These are phyloP conservation scores for Hymenoscyphus linearis DNA, from an alignment of 2,329 filamentous ascomycete genomes.

Conservation along the genomic window DNA sequence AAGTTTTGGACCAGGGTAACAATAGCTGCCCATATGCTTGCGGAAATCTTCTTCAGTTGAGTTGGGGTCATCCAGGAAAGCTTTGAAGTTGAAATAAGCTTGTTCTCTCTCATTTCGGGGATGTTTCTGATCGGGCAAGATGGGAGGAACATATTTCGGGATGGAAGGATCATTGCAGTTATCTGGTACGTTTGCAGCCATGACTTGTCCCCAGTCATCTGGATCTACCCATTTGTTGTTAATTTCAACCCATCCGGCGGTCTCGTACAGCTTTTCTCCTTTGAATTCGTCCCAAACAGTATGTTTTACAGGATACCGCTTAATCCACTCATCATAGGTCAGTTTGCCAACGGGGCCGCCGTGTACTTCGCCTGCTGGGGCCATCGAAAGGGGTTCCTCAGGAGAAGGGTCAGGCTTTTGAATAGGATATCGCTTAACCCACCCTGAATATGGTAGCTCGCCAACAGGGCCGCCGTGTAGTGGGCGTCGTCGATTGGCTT, in stretches of 20 bases:
- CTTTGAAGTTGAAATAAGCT: background rate
- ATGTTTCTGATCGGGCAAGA: background rate
- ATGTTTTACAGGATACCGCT: background rate
- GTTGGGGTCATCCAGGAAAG: background rate
- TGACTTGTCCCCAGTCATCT: background rate
- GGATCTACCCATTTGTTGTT: slow-evolving; percentile 26
- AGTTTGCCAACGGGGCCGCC: background rate
- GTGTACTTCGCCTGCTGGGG: no score
- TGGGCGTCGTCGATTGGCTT: no score
- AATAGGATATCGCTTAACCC: background rate
- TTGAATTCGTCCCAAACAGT: background rate
- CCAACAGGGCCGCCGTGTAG: background rate
- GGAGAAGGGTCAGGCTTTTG: background rate
- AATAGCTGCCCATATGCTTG: background rate
- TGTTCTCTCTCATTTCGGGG: background rate
- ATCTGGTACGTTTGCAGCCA: background rate
- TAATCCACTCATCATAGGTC: slow-evolving; percentile 13
- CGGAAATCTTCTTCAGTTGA: background rate
- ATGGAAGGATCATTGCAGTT: background rate
- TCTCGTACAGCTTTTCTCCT: slow-evolving; percentile 21
- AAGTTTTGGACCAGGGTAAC: background rate
- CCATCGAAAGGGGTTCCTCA: background rate
- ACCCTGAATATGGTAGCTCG: background rate
- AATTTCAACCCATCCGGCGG: slow-evolving; percentile 25
- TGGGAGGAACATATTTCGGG: background rate